Percentiles rank a stretch among this genome's conserved stretches.
Evolutionary conservation across 163 green algal species (phyloP).

Genomic region (Volvox carteri): DNA sequence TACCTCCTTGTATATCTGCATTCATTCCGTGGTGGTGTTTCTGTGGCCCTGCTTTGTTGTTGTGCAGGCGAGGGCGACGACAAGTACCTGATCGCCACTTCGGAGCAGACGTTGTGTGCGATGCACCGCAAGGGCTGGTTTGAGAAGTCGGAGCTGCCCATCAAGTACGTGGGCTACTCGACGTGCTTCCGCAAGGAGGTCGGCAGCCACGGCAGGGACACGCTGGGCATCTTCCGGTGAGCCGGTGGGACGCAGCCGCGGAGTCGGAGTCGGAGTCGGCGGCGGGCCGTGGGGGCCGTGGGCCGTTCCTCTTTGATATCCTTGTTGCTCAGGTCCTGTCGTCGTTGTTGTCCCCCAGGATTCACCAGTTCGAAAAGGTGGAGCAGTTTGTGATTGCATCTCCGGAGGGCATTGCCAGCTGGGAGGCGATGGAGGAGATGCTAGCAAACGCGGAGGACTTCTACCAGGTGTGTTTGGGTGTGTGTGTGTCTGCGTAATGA

Average conservation of each 20-base stretch:
- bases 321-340: too few relatives aligned
- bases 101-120: constrained; percentile 98
- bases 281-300: not conserved
- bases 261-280: not conserved
- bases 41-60: not conserved
- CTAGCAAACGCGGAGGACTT: constrained; percentile 94
- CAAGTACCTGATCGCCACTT: constrained; percentile 99
- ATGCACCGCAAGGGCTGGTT: constrained; percentile 95
- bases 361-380: constrained; percentile 99
- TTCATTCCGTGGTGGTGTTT: too few relatives aligned
- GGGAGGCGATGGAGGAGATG: constrained; percentile 97
- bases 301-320: too few relatives aligned
- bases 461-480: constrained; percentile 65
- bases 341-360: constrained; percentile 73
- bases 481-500: too few relatives aligned
- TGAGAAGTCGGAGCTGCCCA: constrained; percentile 83
- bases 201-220: constrained; percentile 96
- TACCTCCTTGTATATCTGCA: too few relatives aligned
- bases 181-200: constrained; percentile 99
- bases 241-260: not conserved
- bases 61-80: constrained; percentile 96
- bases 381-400: constrained; percentile 98
- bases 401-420: constrained; percentile 89
- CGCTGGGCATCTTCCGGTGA: constrained; percentile 97
- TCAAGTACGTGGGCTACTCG: constrained; percentile 95